A percentile compares a stretch with the other conserved stretches of the same genome.
These are phyloP conservation scores for Penicillium corylophilum DNA, from an alignment of 2,329 filamentous ascomycete genomes.

Conservation along the genomic window DNA sequence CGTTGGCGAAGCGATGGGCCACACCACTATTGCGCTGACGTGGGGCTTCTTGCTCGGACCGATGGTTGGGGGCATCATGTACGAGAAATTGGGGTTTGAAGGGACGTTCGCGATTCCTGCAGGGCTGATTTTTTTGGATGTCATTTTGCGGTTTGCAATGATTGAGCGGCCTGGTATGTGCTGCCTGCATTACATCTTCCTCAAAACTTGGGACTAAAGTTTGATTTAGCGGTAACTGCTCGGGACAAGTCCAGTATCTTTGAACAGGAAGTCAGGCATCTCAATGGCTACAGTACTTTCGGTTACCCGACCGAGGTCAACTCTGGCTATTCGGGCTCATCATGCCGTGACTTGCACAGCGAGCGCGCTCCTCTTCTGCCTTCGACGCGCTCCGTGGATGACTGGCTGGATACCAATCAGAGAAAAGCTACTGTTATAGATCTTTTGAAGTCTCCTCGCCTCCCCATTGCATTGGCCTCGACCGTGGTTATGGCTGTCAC, in stretches of 20 bases:
- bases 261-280: not conserved
- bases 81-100: slow-evolving; percentile 34
- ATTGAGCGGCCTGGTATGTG: slow-evolving; percentile 47
- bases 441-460: slow-evolving; percentile 36
- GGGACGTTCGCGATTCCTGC: slow-evolving; percentile 37
- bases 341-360: slow-evolving; percentile 1
- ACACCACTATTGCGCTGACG: slow-evolving; percentile 52
- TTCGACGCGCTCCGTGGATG: slow-evolving; percentile 19
- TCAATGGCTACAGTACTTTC: slow-evolving; percentile 5
- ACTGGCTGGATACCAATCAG: slow-evolving; percentile 30
- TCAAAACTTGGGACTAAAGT: not conserved
- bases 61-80: slow-evolving; percentile 59
- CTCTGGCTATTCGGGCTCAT: not conserved
- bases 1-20: slow-evolving; percentile 61
- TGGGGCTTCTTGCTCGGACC: slow-evolving; percentile 59
- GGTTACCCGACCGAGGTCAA: not conserved
- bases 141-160: slow-evolving; percentile 59
- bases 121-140: slow-evolving; percentile 57
- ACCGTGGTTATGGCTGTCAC: slow-evolving; percentile 51
- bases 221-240: not conserved
- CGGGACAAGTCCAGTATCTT: not conserved
- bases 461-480: slow-evolving; percentile 46
- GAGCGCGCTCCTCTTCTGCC: slow-evolving; percentile 11
- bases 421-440: slow-evolving; percentile 7
- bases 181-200: not conserved